Evolutionary conservation across 805 yeast genomes (phyloP), one percentile per base, ranked within the genome.

Genomic region (Wickerhamiella sergipiensis): DNA sequence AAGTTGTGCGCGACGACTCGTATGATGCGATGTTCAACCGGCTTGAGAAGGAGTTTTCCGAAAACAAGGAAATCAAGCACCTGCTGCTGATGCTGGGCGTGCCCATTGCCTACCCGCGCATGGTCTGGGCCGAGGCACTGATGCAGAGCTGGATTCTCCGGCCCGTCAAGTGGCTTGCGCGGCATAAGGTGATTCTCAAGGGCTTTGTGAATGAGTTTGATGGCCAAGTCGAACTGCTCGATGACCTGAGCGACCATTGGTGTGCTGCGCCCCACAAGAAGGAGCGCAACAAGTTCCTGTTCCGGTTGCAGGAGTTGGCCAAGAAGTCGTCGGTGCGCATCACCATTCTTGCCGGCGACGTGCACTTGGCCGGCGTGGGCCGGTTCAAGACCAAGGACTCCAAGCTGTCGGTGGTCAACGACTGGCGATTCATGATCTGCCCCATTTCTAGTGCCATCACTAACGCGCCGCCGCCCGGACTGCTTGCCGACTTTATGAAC

Each of bases 211-310:
- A 92, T 62, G 92, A 85, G 58, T 90, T 89, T 61, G 96, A 89
- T 63, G 97, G 97, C 1, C 79, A 83, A 42, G 80, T 90, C 6
- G 97, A 90, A 67, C 78, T 90, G 15, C 73, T 92, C 57, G 97
- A 92, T 63, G 97, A 90, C 64, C 72, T 92, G 66, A 82, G 88
- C 62, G 98, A 90, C 64, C 97, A 90, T 68, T 90, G 98, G 98
- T 88, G 97, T 65, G 82, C 95, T 3, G 74, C 74, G 53, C 77
- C 81, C 64, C 98, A 90, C 68, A 92, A 90, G 64, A 66, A 67
- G 47, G 98, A 90, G 67, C 76, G 98, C 54, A 90, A 90, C 65
- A 62, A 64, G 57, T 71, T 90, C 40, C 68, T 89, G 55, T 73
- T 71, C 40, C 70, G 71, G 54, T 69, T 90, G 45, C 79, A 81